These are phyloP conservation scores for Medicago ruthenica DNA, from an alignment of 306 rosid species.

Conservation along the genomic window DNA sequence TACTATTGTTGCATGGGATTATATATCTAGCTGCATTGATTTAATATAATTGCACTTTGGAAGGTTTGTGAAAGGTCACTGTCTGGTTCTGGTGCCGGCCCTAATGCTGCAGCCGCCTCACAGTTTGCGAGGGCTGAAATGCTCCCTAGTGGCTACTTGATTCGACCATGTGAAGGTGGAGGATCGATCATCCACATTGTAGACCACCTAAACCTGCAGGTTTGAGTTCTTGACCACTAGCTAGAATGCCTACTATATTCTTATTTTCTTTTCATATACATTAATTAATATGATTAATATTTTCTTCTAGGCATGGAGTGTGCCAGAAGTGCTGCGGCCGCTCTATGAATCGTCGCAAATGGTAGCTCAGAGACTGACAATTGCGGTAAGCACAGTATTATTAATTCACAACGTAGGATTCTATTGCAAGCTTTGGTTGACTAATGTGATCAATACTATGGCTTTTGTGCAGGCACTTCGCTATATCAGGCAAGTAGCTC, in stretches of 20 bases:
- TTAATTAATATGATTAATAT: constrained; percentile 32
- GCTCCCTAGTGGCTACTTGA: constrained; percentile 97
- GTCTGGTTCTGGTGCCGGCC: constrained; percentile 93
- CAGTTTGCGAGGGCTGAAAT: constrained; percentile 85
- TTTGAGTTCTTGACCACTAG: constrained; percentile 44
- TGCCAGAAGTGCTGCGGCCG: constrained; percentile 96
- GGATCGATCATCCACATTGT: constrained; percentile 97
- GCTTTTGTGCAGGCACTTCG: constrained; percentile 75
- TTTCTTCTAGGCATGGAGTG: constrained; percentile 86
- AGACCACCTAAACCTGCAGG: constrained; percentile 97
- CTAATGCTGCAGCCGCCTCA: constrained; percentile 74
- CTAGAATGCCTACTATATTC: background rate
- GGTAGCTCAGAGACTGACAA: constrained; percentile 89
- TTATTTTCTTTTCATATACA: background rate
- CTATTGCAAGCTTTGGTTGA: constrained; percentile 7
- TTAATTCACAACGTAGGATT: background rate
- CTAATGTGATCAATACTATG: constrained; percentile 32
- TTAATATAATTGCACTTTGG: constrained; percentile 20
- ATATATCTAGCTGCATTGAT: background rate
- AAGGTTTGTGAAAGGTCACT: constrained; percentile 98
- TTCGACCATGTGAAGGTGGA: constrained; percentile 99
- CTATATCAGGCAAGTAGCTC: constrained; percentile 90
- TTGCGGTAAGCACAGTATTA: constrained; percentile 66
- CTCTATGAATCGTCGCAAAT: constrained; percentile 91
- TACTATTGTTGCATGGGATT: constrained; percentile 3